Percentiles rank a stretch among this genome's conserved stretches.
phyloP scores from a whole-genome alignment of 2,329 filamentous ascomycete genomes.

The Graphilbum sp. region DNA sequence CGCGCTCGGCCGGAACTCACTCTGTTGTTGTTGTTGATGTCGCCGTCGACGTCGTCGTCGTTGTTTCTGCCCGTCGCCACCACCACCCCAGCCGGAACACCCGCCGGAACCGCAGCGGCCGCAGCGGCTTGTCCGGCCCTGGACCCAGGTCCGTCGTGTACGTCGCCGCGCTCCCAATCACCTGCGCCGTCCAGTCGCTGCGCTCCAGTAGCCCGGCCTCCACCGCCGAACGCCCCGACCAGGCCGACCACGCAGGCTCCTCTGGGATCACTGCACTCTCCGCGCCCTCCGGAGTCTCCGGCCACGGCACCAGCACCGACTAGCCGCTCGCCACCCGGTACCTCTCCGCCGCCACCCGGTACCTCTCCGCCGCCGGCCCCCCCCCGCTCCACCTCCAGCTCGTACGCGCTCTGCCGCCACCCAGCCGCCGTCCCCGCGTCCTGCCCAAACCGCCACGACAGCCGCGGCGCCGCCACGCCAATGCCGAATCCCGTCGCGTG shows the following conservation, averaged over 20 bases:
- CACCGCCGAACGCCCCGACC: constrained; percentile 8
- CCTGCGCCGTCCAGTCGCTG: constrained; percentile 5
- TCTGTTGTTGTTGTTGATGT: constrained; percentile 1
- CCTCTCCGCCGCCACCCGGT: not conserved
- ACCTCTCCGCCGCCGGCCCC: too few relatives aligned
- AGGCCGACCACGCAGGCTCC: constrained; percentile 1
- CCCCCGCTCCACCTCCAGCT: constrained; percentile 5
- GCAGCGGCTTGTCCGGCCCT: constrained; percentile 7
- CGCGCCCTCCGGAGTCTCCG: too few relatives aligned
- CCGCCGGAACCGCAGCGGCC: constrained; percentile 6
- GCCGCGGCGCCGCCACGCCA: constrained; percentile 6
- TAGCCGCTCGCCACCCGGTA: constrained; percentile 4
- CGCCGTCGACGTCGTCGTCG: constrained; percentile 8
- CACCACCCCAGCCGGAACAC: constrained; percentile 16
- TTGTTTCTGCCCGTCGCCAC: constrained; percentile 1
- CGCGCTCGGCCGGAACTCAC: constrained; percentile 11
- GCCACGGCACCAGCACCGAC: constrained; percentile 21
- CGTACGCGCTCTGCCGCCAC: constrained; percentile 10
- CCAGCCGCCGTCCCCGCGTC: not conserved
- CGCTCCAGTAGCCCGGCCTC: constrained; percentile 7
- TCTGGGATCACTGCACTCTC: too few relatives aligned
- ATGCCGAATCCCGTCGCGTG: constrained; percentile 11
- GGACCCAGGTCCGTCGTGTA: not conserved
- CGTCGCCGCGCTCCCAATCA: not conserved
- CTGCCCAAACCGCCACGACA: constrained; percentile 10